A percentile compares a stretch with the other conserved stretches of the same genome.
Evolutionary conservation across 495 filamentous ascomycete genomes (phyloP).

Genomic region (Aspergillus diversus): DNA sequence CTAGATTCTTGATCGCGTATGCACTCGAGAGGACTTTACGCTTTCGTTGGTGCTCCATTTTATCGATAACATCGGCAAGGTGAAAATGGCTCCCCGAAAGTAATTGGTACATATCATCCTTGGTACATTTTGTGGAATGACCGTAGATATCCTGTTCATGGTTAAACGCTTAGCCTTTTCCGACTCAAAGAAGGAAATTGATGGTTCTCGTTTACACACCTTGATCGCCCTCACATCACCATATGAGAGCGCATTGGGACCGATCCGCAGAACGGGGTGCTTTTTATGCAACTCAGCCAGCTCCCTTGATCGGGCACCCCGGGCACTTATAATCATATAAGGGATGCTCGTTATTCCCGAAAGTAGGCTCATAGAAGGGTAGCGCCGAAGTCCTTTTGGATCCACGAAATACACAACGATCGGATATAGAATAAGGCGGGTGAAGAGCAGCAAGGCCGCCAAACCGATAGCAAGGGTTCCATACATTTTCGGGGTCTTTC

Average conservation of each 20-base stretch:
- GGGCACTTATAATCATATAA: constrained; percentile 37
- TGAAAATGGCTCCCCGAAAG: constrained; percentile 40
- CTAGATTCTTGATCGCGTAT: constrained; percentile 52
- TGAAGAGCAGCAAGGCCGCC: not conserved
- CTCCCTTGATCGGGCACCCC: constrained; percentile 37
- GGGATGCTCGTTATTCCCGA: constrained; percentile 44
- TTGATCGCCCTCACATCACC: constrained; percentile 42
- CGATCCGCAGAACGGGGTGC: constrained; percentile 48
- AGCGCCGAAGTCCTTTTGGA: constrained; percentile 46
- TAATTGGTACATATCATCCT: constrained; percentile 46
- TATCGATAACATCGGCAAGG: constrained; percentile 45
- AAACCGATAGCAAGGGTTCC: too few relatives aligned
- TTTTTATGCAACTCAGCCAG: constrained; percentile 42
- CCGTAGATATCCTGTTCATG: constrained; percentile 46
- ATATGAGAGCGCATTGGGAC: constrained; percentile 52
- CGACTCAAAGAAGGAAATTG: too few relatives aligned
- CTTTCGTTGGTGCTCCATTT: constrained; percentile 43
- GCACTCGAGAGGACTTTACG: constrained; percentile 47
- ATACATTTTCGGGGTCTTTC: too few relatives aligned
- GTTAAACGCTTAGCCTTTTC: too few relatives aligned
- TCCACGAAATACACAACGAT: constrained; percentile 40
- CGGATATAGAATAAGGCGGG: constrained; percentile 20
- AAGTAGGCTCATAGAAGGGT: constrained; percentile 39
- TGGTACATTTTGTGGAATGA: constrained; percentile 48
- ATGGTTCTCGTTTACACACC: constrained; percentile 13